A percentile compares a stretch with the other conserved stretches of the same genome.
phyloP scores from a whole-genome alignment of 768 basidiomycete genomes.

The Suillus variegatus region DNA sequence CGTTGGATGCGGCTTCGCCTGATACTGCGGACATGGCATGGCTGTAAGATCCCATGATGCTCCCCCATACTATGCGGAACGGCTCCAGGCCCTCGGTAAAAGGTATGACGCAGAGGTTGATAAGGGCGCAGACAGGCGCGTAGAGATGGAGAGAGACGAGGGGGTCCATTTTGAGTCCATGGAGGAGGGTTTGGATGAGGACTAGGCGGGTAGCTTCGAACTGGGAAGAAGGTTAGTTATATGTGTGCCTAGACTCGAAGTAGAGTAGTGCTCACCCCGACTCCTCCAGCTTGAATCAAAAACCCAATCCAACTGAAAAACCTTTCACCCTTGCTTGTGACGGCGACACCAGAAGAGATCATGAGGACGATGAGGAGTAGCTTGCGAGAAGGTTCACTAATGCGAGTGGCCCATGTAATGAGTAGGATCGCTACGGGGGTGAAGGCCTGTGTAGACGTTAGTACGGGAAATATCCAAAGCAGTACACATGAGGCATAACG shows the following conservation, averaged over 20 bases:
- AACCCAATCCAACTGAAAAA: constrained; percentile 87
- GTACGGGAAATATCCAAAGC: background rate
- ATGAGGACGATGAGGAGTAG: constrained; percentile 83
- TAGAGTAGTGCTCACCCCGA: constrained; percentile 50
- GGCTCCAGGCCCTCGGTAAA: constrained; percentile 92
- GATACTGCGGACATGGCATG: background rate
- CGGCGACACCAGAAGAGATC: constrained; percentile 88
- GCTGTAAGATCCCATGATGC: constrained; percentile 23
- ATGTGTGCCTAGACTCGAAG: background rate
- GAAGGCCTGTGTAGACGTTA: constrained; percentile 65
- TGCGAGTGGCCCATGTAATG: constrained; percentile 89
- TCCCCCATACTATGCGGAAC: constrained; percentile 43
- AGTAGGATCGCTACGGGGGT: constrained; percentile 86
- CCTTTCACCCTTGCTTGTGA: constrained; percentile 89
- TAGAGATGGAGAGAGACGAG: constrained; percentile 95
- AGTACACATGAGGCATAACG: background rate
- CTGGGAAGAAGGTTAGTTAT: constrained; percentile 23
- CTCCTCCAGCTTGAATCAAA: constrained; percentile 83
- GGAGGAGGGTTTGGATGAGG: constrained; percentile 93
- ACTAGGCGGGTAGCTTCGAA: constrained; percentile 95
- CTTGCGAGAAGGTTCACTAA: constrained; percentile 83
- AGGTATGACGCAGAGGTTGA: constrained; percentile 84
- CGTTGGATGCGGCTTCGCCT: background rate
- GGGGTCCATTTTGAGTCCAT: constrained; percentile 97
- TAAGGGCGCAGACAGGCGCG: constrained; percentile 89